phyloP scores from a whole-genome alignment of 441 rosid genomes.

The Gossypium davidsonii region DNA sequence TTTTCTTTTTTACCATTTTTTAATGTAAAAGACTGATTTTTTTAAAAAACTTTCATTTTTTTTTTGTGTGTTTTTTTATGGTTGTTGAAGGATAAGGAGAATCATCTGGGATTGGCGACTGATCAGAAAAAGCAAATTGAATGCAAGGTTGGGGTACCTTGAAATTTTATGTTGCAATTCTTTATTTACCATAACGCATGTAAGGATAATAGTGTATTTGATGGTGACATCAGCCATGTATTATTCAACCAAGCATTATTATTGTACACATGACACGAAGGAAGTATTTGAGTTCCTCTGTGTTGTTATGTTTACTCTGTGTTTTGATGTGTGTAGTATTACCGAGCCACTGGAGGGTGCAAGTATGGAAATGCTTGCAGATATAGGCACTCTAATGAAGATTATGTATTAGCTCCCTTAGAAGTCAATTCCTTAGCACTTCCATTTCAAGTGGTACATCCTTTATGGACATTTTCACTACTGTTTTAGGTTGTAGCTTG shows the following conservation, averaged over 20 bases:
- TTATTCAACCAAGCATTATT: background rate
- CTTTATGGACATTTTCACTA: background rate
- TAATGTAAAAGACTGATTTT: background rate
- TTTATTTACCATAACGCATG: background rate
- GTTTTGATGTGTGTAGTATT: conserved; percentile 17
- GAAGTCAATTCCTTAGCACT: conserved; percentile 3
- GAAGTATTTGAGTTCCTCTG: background rate
- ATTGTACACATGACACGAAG: background rate
- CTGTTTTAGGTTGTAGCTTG: background rate
- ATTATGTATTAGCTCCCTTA: background rate
- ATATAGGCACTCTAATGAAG: conserved; percentile 17
- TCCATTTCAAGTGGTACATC: conserved; percentile 6
- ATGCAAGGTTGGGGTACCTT: conserved; percentile 19
- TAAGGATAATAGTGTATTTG: background rate
- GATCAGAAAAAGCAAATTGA: conserved; percentile 12
- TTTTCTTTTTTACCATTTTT: background rate
- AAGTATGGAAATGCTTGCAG: conserved; percentile 17
- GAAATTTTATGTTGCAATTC: background rate
- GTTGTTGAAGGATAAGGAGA: conserved; percentile 19
- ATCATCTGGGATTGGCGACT: conserved; percentile 11
- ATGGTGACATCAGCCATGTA: background rate
- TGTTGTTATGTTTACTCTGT: background rate
- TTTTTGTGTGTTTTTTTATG: background rate
- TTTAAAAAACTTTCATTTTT: background rate
- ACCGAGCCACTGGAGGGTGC: conserved; percentile 17